Percentiles rank a stretch among this genome's conserved stretches.
These are phyloP conservation scores for Penicillium sp. DNA, from an alignment of 2,329 filamentous ascomycete genomes.

Conservation along the genomic window DNA sequence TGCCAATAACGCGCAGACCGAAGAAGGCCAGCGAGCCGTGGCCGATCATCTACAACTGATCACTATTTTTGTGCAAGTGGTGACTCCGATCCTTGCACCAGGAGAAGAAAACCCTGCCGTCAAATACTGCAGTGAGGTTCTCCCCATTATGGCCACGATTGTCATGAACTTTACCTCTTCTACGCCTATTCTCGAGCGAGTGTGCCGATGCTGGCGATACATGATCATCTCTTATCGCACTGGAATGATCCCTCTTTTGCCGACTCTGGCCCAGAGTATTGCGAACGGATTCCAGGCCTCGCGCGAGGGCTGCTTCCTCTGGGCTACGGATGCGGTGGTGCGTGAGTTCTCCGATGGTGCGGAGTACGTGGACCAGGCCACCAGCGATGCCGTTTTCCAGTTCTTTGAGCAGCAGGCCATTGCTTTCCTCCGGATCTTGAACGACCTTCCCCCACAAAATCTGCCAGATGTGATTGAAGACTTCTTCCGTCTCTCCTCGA, in stretches of 20 bases:
- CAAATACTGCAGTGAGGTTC: slow-evolving; percentile 93
- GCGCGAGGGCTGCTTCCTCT: slow-evolving; percentile 94
- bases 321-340: slow-evolving; percentile 92
- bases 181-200: slow-evolving; percentile 83
- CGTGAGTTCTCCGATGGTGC: slow-evolving; percentile 92
- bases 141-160: slow-evolving; percentile 81
- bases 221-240: slow-evolving; percentile 96
- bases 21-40: slow-evolving; percentile 78
- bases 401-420: slow-evolving; percentile 95
- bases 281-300: slow-evolving; percentile 81
- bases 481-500: slow-evolving; percentile 89
- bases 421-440: slow-evolving; percentile 84
- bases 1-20: slow-evolving; percentile 78
- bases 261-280: slow-evolving; percentile 82
- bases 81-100: slow-evolving; percentile 70
- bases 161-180: slow-evolving; percentile 84
- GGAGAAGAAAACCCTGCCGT: slow-evolving; percentile 82
- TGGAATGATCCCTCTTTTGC: slow-evolving; percentile 79
- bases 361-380: slow-evolving; percentile 77
- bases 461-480: slow-evolving; percentile 86
- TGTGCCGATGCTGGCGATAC: slow-evolving; percentile 93
- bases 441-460: slow-evolving; percentile 73
- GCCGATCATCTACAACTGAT: slow-evolving; percentile 93
- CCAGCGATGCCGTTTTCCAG: slow-evolving; percentile 81
- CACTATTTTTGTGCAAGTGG: slow-evolving; percentile 80